phyloP scores from a whole-genome alignment of 176 grass and related monocot species.

The Oryza glaberrima region DNA sequence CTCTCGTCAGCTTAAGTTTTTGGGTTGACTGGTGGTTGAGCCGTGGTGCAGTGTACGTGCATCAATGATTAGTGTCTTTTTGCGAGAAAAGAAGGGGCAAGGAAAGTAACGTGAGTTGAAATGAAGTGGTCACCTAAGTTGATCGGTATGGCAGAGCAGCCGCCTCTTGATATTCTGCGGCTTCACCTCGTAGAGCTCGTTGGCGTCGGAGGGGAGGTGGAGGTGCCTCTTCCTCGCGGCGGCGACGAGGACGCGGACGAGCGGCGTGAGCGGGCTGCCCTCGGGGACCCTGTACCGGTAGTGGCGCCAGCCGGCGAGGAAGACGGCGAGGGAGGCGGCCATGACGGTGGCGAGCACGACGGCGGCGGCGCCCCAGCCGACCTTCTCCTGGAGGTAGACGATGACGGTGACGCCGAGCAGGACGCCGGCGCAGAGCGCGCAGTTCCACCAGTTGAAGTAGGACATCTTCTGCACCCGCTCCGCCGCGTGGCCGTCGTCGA shows the following conservation, averaged over 20 bases:
- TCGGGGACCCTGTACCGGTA: constrained; percentile 65
- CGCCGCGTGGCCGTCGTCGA: constrained; percentile 58
- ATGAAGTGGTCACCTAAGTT: constrained; percentile 41
- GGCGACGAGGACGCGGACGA: constrained; percentile 59
- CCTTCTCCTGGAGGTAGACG: constrained; percentile 52
- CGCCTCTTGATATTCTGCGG: constrained; percentile 45
- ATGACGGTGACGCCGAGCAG: constrained; percentile 71
- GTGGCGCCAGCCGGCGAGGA: constrained; percentile 48
- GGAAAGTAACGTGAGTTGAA: constrained; percentile 7
- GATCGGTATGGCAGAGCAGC: constrained; percentile 63
- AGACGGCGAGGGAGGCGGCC: constrained; percentile 54
- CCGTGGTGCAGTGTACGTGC: too few relatives aligned
- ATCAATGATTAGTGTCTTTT: too few relatives aligned
- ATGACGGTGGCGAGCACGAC: constrained; percentile 61
- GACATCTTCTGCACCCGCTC: constrained; percentile 92
- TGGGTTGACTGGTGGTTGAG: too few relatives aligned
- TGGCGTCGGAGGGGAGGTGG: constrained; percentile 37
- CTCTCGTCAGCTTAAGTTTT: too few relatives aligned
- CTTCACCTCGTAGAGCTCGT: constrained; percentile 56
- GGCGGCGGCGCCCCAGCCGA: constrained; percentile 67
- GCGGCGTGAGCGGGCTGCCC: constrained; percentile 69
- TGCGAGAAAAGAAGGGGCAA: background rate
- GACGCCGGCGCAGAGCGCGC: constrained; percentile 59
- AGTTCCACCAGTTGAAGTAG: constrained; percentile 99
- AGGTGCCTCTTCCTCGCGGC: constrained; percentile 64